Evolutionary conservation across 257 asterid genomes (phyloP), one percentile per base, ranked within the genome.

Genomic region (Asclepias syriaca): DNA sequence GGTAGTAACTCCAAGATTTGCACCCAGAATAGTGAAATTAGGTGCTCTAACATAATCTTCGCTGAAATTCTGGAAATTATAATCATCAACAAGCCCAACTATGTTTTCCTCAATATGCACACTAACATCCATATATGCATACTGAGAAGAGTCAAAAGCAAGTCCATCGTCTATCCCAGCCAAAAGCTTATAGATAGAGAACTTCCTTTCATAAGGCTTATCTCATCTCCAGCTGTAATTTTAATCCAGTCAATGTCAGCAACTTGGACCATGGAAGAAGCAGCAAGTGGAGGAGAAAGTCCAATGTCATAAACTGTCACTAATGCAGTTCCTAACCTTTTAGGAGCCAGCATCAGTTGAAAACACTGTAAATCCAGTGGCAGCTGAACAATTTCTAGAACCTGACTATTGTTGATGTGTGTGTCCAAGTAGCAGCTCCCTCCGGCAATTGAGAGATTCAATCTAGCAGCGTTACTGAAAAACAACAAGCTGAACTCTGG

Each of bases 161-260:
- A 58, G 82, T 27, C 97, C 96, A 72, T 85, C 93, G 65, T 77
- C 83, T 67, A 77, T 84, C 76, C 98, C 97, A 77, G 86, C 92
- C 73, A 78, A 73, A 93, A 80, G 49, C 72, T 69, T 32, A 93
- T 71, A 34, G 88, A 78, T 79, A 79, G 81, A 24, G 81, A 72
- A 84, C 81, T 83, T 81, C 96, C 97, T 77, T 83, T 86, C 84
- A 77, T 82, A 45, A 93, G 80, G 81, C 96, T 90, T 79, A 93
- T 74, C 75, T 77, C 87, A 71, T 86, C 90, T 61, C 86, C 83
- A 0, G 95, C 72, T 77, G 75, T 74, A 80, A 93, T 85, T 85
- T 89, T 86, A 72, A 93, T 86, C 98, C 98, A 93, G 73, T 89
- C 97, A 76, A 91, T 74, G 67, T 90, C 97, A 12, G 94, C 92